Conservation (phyloP, 1,139 yeast species). For the Yamadazyma friedrichii region DNA sequence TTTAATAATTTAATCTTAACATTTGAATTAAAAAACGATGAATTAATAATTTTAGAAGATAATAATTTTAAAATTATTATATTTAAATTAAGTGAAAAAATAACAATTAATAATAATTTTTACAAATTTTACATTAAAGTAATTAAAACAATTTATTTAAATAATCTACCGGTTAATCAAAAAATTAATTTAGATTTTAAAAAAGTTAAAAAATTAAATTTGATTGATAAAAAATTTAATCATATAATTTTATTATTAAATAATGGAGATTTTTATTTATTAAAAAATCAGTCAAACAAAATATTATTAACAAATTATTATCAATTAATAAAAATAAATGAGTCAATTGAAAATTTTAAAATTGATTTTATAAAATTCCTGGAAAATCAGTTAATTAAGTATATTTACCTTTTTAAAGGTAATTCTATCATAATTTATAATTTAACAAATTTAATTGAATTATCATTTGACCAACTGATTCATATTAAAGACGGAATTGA, state of each 20-base stretch:
- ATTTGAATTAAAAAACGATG: constrained; percentile 20
- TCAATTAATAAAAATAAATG: constrained; percentile 33
- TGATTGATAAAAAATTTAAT: constrained; percentile 28
- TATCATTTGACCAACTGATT: constrained; percentile 20
- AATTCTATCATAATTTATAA: constrained; percentile 30
- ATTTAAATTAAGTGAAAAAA: constrained; percentile 24
- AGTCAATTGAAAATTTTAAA: constrained; percentile 33
- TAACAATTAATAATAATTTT: constrained; percentile 19
- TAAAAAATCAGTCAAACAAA: constrained; percentile 31
- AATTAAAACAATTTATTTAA: constrained; percentile 36
- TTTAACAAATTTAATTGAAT: constrained; percentile 28
- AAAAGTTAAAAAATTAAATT: constrained; percentile 24
- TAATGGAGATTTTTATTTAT: constrained; percentile 39
- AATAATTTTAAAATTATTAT: constrained; percentile 30
- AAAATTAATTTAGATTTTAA: constrained; percentile 24
- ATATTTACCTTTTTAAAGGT: constrained; percentile 31
- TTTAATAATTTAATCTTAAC: constrained; percentile 29
- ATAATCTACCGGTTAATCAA: constrained; percentile 21
- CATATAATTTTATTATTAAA: constrained; percentile 32
- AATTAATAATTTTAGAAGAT: constrained; percentile 31
- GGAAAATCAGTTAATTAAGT: constrained; percentile 15
- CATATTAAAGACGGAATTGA: constrained; percentile 23
- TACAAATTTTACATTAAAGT: constrained; percentile 33
- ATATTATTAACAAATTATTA: constrained; percentile 29
- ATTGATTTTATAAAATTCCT: constrained; percentile 23